These are phyloP conservation scores for Pleurotus giganteus DNA, from an alignment of 768 basidiomycete genomes.

Conservation along the genomic window DNA sequence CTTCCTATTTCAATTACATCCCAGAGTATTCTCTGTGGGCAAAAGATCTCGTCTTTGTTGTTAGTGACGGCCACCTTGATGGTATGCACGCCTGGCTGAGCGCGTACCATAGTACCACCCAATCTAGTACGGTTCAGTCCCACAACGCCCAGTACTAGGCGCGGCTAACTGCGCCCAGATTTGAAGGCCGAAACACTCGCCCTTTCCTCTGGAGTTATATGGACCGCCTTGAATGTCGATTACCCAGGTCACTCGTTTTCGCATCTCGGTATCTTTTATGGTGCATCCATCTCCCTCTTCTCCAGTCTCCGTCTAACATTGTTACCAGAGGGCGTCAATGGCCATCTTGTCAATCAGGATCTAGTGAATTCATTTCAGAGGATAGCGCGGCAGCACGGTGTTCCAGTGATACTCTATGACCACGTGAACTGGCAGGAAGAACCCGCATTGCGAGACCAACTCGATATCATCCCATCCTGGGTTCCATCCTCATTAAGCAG, in stretches of 20 bases:
- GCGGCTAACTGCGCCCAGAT: constrained; percentile 39
- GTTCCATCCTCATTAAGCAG: constrained; percentile 43
- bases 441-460: constrained; percentile 23
- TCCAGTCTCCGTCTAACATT: background rate
- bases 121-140: constrained; percentile 49
- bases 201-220: constrained; percentile 82
- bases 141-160: background rate
- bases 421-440: constrained; percentile 53
- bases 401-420: constrained; percentile 82
- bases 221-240: constrained; percentile 93
- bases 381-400: constrained; percentile 71
- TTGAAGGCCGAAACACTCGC: constrained; percentile 61
- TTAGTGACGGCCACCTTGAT: constrained; percentile 85
- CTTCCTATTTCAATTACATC: constrained; percentile 4
- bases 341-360: constrained; percentile 94
- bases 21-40: constrained; percentile 90
- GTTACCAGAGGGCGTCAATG: constrained; percentile 85
- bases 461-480: constrained; percentile 38
- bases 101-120: constrained; percentile 71
- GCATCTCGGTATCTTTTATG: constrained; percentile 92
- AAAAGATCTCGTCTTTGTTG: constrained; percentile 87
- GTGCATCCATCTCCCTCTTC: constrained; percentile 49
- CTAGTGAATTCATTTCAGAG: constrained; percentile 78
- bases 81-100: constrained; percentile 93
- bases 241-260: constrained; percentile 97